phyloP scores from a whole-genome alignment of 78 protist genomes.

The Dictyostelium firmibasis region DNA sequence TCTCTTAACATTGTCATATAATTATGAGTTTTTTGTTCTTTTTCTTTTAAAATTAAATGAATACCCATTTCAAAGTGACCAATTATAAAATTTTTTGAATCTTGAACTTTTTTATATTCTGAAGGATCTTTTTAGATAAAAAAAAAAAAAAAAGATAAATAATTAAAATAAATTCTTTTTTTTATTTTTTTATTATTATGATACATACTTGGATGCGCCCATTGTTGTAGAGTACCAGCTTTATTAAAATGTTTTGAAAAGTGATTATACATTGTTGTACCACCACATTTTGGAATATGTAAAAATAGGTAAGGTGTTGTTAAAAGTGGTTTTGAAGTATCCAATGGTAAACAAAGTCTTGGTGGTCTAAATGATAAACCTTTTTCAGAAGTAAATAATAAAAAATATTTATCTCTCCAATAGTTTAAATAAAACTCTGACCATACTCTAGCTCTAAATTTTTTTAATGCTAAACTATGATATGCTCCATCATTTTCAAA shows the following conservation, averaged over 20 bases:
- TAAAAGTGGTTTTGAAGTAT: constrained; percentile 29
- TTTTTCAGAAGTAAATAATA: background rate
- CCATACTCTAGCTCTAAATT: background rate
- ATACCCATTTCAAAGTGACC: background rate
- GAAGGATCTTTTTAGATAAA: background rate
- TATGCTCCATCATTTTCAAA: background rate
- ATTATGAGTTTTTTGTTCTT: background rate
- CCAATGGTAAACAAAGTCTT: background rate
- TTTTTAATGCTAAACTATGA: background rate
- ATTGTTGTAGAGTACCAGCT: background rate
- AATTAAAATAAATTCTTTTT: background rate
- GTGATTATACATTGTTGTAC: background rate
- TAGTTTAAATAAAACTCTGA: background rate
- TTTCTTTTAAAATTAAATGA: background rate
- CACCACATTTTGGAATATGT: constrained; percentile 46
- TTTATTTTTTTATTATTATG: background rate
- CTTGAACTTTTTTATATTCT: background rate
- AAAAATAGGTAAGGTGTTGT: constrained; percentile 20
- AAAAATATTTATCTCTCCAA: background rate
- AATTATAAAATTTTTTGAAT: background rate
- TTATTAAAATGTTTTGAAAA: background rate
- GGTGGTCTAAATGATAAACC: background rate
- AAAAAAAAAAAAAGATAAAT: background rate
- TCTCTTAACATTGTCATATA: constrained; percentile 55
- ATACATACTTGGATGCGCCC: background rate